Evolutionary conservation across 2,329 filamentous ascomycete genomes (phyloP), one percentile per base, ranked within the genome.

Genomic region (Diaporthe citriasiana): DNA sequence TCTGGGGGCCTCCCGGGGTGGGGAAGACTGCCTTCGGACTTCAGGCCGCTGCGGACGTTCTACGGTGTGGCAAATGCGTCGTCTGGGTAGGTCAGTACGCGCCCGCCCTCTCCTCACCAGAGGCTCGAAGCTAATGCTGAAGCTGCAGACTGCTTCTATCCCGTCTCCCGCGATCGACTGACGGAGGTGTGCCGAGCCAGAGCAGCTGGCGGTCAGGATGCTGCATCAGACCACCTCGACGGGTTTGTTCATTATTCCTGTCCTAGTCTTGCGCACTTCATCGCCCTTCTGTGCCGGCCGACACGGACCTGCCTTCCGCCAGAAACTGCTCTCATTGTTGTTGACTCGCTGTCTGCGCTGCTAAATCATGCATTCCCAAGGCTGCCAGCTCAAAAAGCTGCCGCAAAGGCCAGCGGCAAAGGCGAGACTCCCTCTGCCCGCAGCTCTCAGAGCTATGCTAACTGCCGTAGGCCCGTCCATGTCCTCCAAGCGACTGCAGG

Each of bases 21-120:
- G 96, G 95, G 40, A 98, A 97, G 86, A 97, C 95, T 5, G 88
- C 93, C 17, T 85, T 98, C 78, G 93, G 92, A 47, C 88, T 96
- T 78, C 94, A 95, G 80, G 84, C 94, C 56, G 88, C 92, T 74
- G 88, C 89, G 17, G 91, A 89, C 81, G 90, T 91, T 25, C 82
- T 97, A 66, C 84, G 83, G 70, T 85, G 87, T 75, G 90, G 90
- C 60, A 84, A 89, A 51, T 86, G 87, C 76, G 94, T 95, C 69
- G 88, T 95, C 57, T 98, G 95, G 95, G 90, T 97, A 85, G 94
- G 94, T 95, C 83, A 79, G 90, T 89, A 76, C 53, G n/a, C 33
- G 33, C 22, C 13, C 12, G 27, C 33, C 63, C 2, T 73, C 56
- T 71, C 69, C 70, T 70, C 71, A 42, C 57, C 73, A 33, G 19